phyloP scores from a whole-genome alignment of 1,284 basidiomycete species.

The Anthracocystis setariae region DNA sequence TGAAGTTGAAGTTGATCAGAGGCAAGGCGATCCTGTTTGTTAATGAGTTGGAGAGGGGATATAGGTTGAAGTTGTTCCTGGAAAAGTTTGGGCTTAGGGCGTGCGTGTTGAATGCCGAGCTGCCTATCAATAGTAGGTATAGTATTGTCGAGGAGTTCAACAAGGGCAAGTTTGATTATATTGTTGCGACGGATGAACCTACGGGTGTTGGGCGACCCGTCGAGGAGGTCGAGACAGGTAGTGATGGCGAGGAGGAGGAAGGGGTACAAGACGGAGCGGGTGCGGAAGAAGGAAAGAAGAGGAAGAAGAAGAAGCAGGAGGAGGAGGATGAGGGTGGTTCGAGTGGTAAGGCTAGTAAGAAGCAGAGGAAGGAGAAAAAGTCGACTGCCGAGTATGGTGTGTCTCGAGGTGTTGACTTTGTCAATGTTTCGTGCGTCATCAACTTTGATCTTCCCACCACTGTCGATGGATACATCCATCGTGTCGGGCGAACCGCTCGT shows the following conservation, averaged over 20 bases:
- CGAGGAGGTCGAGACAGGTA: conserved; percentile 7
- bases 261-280: conserved; percentile 9
- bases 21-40: conserved; percentile 98
- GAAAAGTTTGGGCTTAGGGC: conserved; percentile 97
- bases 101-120: conserved; percentile 94
- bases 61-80: conserved; percentile 93
- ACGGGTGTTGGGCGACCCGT: conserved; percentile 46
- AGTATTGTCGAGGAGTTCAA: conserved; percentile 99
- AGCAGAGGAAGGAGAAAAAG: conserved; percentile 6
- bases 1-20: conserved; percentile 91
- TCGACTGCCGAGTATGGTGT: conserved; percentile 81
- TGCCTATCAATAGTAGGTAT: conserved; percentile 93
- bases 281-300: conserved; percentile 23
- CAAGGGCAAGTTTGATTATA: conserved; percentile 97
- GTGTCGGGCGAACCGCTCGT: conserved; percentile 93
- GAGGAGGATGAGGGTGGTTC: neutral
- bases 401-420: conserved; percentile 95
- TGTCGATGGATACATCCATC: conserved; percentile 91
- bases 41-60: conserved; percentile 93
- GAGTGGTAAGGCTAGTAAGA: conserved; percentile 14
- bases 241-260: conserved; percentile 8
- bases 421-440: conserved; percentile 95
- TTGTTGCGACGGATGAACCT: conserved; percentile 94
- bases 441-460: conserved; percentile 96
- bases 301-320: conserved; percentile 27